A percentile compares a stretch with the other conserved stretches of the same genome.
Conservation (phyloP, 768 basidiomycete genomes). For the Suillus bovinus region DNA sequence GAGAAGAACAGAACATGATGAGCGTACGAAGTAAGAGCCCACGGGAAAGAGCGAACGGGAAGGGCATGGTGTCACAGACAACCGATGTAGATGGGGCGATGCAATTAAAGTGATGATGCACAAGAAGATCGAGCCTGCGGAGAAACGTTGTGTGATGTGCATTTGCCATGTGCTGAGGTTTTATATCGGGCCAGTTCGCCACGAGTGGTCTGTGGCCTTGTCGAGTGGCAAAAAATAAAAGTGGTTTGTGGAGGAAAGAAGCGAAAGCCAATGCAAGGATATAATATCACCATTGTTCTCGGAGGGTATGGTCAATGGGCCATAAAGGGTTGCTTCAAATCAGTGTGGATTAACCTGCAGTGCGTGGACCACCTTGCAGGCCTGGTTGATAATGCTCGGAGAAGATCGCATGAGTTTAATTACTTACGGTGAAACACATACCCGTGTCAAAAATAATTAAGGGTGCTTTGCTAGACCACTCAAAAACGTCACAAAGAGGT, state of each 20-base stretch:
- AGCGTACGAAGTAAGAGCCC: slow-evolving; percentile 21
- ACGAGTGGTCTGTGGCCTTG: not conserved
- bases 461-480: not conserved
- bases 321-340: not conserved
- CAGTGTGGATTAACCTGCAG: not conserved
- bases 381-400: not conserved
- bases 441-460: not conserved
- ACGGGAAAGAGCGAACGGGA: slow-evolving; percentile 24
- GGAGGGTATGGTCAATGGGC: not conserved
- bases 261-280: not conserved
- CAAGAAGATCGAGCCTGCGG: slow-evolving; percentile 8
- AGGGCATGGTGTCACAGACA: slow-evolving; percentile 31
- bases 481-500: not conserved
- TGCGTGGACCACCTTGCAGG: slow-evolving; percentile 7
- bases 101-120: slow-evolving; percentile 12
- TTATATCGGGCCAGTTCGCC: not conserved
- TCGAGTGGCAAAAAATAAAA: not conserved
- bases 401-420: slow-evolving; percentile 5
- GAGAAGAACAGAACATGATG: not conserved
- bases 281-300: not conserved
- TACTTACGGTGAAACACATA: slow-evolving; percentile 1
- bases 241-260: not conserved
- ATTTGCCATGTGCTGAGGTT: not conserved
- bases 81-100: slow-evolving; percentile 6
- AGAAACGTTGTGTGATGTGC: slow-evolving; percentile 4